These are phyloP conservation scores for Ephemerocybe angulata DNA, from an alignment of 768 basidiomycete genomes.

Conservation along the genomic window DNA sequence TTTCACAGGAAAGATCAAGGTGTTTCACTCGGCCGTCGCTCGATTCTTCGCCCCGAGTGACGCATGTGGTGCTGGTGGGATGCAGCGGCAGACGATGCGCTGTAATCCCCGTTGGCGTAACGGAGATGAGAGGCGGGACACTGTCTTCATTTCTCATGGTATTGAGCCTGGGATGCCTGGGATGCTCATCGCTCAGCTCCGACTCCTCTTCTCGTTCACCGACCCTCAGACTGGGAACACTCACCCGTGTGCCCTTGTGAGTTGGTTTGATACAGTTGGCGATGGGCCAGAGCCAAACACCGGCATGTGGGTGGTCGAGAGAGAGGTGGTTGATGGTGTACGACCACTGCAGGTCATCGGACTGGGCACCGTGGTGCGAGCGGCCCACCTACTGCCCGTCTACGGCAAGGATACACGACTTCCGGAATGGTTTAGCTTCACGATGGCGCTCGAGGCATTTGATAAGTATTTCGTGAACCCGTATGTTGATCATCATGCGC, in stretches of 20 bases:
- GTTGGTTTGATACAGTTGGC: slow-evolving; percentile 19
- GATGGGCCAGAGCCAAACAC: slow-evolving; percentile 21
- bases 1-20: slow-evolving; percentile 16
- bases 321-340: slow-evolving; percentile 8
- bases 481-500: background rate
- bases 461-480: background rate
- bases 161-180: slow-evolving; percentile 20
- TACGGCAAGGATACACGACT: slow-evolving; percentile 15
- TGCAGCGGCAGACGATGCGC: slow-evolving; percentile 23
- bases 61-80: slow-evolving; percentile 16
- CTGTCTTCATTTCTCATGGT: slow-evolving; percentile 20
- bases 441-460: slow-evolving; percentile 2
- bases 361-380: background rate
- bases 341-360: slow-evolving; percentile 21
- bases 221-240: slow-evolving; percentile 3
- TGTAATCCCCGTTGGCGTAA: slow-evolving; percentile 23
- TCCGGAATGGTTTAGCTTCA: slow-evolving; percentile 16
- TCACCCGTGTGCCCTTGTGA: slow-evolving; percentile 25
- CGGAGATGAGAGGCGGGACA: slow-evolving; percentile 22
- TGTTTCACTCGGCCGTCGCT: slow-evolving; percentile 26
- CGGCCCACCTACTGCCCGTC: slow-evolving; percentile 11
- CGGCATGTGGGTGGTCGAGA: slow-evolving; percentile 31
- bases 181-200: slow-evolving; percentile 19
- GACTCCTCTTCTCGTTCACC: slow-evolving; percentile 26
- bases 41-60: slow-evolving; percentile 25